A percentile compares a stretch with the other conserved stretches of the same genome.
Evolutionary conservation across 768 basidiomycete species (phyloP).

Genomic region (Arthromyces matolae): DNA sequence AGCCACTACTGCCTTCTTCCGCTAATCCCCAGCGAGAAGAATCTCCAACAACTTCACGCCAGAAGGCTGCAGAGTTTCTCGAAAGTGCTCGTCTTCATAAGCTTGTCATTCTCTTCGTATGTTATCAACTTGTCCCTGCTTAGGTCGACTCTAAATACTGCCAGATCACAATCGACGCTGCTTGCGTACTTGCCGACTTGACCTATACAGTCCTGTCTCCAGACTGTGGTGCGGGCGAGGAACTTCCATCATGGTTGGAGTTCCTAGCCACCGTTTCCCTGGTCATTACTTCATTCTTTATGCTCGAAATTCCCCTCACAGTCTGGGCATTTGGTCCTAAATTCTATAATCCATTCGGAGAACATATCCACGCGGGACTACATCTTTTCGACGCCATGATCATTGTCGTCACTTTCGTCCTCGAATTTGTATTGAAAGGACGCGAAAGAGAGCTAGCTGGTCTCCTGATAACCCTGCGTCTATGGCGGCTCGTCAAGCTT

Average conservation of each 20-base stretch:
- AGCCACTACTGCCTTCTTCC: conserved; percentile 39
- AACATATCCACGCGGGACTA: conserved; percentile 50
- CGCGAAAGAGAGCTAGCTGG: conserved; percentile 67
- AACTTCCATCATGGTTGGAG: conserved; percentile 58
- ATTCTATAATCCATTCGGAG: conserved; percentile 61
- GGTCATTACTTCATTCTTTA: conserved; percentile 65
- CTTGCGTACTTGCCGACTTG: conserved; percentile 71
- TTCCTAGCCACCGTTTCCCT: conserved; percentile 61
- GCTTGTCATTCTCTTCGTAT: conserved; percentile 53
- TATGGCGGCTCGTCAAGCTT: conserved; percentile 80
- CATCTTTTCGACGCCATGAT: conserved; percentile 74
- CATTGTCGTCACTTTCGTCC: conserved; percentile 67
- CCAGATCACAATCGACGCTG: conserved; percentile 64
- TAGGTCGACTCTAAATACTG: too few species aligned
- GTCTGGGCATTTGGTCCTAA: conserved; percentile 62
- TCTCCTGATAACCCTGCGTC: conserved; percentile 67
- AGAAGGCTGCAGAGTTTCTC: conserved; percentile 41
- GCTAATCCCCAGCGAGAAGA: conserved; percentile 6
- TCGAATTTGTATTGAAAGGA: conserved; percentile 69
- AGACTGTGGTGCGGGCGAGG: conserved; percentile 38
- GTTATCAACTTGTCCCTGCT: conserved; percentile 22
- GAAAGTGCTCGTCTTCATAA: conserved; percentile 54
- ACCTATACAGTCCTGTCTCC: conserved; percentile 61
- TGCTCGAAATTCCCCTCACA: conserved; percentile 71
- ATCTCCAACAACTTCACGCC: conserved; percentile 21